phyloP scores from a whole-genome alignment of 129 eudicot species.

The Flaveria trinervia region DNA sequence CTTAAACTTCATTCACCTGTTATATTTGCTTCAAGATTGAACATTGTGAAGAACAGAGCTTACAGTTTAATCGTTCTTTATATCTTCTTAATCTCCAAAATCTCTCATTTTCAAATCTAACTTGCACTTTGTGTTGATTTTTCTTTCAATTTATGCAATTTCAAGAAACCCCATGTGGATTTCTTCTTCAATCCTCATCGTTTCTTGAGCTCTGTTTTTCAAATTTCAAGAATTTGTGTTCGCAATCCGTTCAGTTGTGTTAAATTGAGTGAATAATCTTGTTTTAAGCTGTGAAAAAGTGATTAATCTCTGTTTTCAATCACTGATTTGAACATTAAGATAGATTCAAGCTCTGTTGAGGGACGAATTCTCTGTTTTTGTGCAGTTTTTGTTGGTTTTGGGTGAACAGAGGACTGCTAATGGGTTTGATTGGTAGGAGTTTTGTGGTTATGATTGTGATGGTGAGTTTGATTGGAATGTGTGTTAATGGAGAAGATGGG shows the following conservation, averaged over 20 bases:
- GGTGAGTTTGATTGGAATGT: slow-evolving; percentile 26
- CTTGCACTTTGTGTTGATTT: background rate
- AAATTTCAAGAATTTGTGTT: background rate
- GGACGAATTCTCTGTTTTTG: too few species aligned
- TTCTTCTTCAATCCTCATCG: slow-evolving; percentile 6
- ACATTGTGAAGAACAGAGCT: slow-evolving; percentile 31
- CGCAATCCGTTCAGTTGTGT: too few species aligned
- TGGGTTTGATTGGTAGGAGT: slow-evolving; percentile 26
- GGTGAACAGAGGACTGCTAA: background rate
- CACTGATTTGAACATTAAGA: too few species aligned
- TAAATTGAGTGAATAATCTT: background rate
- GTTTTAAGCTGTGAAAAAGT: background rate
- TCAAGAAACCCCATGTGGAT: slow-evolving; percentile 23
- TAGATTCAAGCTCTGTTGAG: too few species aligned
- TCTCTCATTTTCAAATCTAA: background rate
- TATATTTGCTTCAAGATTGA: too few species aligned
- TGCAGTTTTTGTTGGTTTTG: too few species aligned
- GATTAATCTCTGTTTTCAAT: background rate
- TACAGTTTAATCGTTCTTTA: slow-evolving; percentile 22
- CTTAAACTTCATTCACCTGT: background rate
- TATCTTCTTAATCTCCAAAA: slow-evolving; percentile 9
- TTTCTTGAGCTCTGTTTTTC: slow-evolving; percentile 25
- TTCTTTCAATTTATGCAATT: slow-evolving; percentile 7
- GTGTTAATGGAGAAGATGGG: slow-evolving; percentile 42
- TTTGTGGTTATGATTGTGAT: slow-evolving; percentile 28